These are phyloP conservation scores for Penicillium turbatum DNA, from an alignment of 495 filamentous ascomycete genomes.

Conservation along the genomic window DNA sequence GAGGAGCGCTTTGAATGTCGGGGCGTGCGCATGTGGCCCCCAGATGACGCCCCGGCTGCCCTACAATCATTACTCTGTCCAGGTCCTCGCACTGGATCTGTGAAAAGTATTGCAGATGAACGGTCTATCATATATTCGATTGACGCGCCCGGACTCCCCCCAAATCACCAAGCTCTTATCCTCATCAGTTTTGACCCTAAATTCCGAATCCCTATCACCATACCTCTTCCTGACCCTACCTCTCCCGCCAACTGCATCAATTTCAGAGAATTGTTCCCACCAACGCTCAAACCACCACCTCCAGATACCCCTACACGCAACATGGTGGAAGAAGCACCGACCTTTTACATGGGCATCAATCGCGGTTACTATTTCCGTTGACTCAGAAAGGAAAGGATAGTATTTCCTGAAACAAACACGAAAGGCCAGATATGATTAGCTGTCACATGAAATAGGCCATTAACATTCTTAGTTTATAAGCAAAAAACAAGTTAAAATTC, in stretches of 20 bases:
- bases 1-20: conserved; percentile 49
- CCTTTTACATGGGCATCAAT: conserved; percentile 33
- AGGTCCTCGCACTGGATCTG: conserved; percentile 39
- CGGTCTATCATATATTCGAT: conserved; percentile 53
- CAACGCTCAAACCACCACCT: neutral
- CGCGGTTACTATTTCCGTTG: conserved; percentile 40
- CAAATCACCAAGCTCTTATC: conserved; percentile 47
- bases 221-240: neutral
- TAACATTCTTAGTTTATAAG: neutral
- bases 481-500: neutral
- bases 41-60: conserved; percentile 41
- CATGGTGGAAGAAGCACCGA: conserved; percentile 25
- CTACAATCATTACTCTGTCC: conserved; percentile 57
- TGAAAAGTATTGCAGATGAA: conserved; percentile 57
- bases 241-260: neutral
- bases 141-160: conserved; percentile 43
- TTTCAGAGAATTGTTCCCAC: conserved; percentile 3
- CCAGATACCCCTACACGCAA: neutral
- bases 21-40: conserved; percentile 57
- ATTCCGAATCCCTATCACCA: conserved; percentile 35
- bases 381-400: neutral
- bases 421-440: neutral
- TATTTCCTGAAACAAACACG: neutral
- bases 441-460: neutral
- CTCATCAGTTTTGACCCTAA: conserved; percentile 62